Evolutionary conservation across 1,284 basidiomycete genomes (phyloP), one percentile per base, ranked within the genome.

Genomic region (Puccinia coronata): DNA sequence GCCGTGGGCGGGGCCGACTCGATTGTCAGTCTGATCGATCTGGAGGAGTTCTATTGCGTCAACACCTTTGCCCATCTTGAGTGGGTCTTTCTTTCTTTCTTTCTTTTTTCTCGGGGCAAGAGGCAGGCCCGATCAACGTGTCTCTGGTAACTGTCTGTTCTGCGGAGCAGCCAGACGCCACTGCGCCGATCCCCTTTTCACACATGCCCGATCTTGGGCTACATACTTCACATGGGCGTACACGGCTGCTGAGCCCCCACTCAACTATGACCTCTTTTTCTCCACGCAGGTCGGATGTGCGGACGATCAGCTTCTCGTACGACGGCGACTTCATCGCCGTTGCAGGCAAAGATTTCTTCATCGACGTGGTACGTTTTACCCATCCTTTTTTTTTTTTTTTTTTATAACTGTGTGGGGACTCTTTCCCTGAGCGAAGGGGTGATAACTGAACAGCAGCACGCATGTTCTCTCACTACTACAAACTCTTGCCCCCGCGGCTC

Each of bases 251-350:
- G 57, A 20, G n/a, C n/a, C n/a, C n/a, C n/a, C n/a, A n/a, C n/a
- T n/a, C n/a, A n/a, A n/a, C n/a, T n/a, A n/a, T n/a, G n/a, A n/a
- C n/a, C n/a, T n/a, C n/a, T n/a, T 51, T 20, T 51, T 11, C 9
- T 51, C 49, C 49, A 57, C 20, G 36, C 47, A 67, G 75, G 6
- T 65, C 73, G 41, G 73, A 75, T 31, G 73, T 75, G 0, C 80
- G 85, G 20, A 80, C 83, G 9, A 83, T 86, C 25, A 82, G 82
- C 1, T 86, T 86, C 67, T 84, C 84, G 14, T 83, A 82, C 72
- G 85, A 86, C 28, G 85, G 85, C 1, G 85, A 86, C 61, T 82
- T 85, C 34, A 65, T 86, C 0, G 85, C 85, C 0, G 82, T 82
- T 0, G 84, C 83, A 28, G 85, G 85, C 0, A 85, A 86, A 70